A percentile compares a stretch with the other conserved stretches of the same genome.
phyloP scores from a whole-genome alignment of 2,329 filamentous ascomycete species.

The Neopestalotiopsis sp. region DNA sequence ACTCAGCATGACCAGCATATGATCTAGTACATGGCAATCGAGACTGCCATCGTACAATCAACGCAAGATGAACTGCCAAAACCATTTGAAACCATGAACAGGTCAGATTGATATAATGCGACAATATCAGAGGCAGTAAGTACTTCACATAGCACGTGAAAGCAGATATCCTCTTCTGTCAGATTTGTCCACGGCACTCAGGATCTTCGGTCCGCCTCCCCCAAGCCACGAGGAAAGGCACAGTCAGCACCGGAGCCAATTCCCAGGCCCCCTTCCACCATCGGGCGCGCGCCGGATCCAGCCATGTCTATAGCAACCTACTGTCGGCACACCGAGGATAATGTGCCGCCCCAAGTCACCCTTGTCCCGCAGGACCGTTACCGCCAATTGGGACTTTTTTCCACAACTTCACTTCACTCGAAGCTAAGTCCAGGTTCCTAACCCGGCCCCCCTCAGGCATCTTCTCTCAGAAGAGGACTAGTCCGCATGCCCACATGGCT shows the following conservation, averaged over 20 bases:
- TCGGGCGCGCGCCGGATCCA: not conserved
- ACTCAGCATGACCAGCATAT: not conserved
- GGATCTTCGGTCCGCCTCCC: constrained; percentile 13
- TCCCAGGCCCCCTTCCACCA: not conserved
- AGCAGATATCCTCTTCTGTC: not conserved
- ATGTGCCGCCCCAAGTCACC: constrained; percentile 11
- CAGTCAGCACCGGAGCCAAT: constrained; percentile 10
- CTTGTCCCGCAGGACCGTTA: constrained; percentile 8
- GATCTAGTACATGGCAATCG: not conserved
- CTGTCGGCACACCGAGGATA: constrained; percentile 2
- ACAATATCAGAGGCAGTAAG: not conserved
- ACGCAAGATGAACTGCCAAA: too few species aligned
- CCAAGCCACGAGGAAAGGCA: constrained; percentile 8
- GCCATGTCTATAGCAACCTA: not conserved
- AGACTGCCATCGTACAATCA: too few species aligned
- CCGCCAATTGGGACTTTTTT: constrained; percentile 10
- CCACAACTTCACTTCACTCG: not conserved
- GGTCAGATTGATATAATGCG: not conserved
- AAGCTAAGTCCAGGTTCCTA: too few species aligned
- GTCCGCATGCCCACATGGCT: constrained; percentile 2
- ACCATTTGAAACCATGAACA: too few species aligned
- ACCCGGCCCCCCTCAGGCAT: not conserved
- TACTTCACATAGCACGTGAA: not conserved
- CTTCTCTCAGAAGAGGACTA: not conserved
- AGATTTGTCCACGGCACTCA: not conserved